Evolutionary conservation across 225 moss, liverwort and hornwort species (phyloP), one percentile per base, ranked within the genome.

Genomic region (Marchantia paleacea): DNA sequence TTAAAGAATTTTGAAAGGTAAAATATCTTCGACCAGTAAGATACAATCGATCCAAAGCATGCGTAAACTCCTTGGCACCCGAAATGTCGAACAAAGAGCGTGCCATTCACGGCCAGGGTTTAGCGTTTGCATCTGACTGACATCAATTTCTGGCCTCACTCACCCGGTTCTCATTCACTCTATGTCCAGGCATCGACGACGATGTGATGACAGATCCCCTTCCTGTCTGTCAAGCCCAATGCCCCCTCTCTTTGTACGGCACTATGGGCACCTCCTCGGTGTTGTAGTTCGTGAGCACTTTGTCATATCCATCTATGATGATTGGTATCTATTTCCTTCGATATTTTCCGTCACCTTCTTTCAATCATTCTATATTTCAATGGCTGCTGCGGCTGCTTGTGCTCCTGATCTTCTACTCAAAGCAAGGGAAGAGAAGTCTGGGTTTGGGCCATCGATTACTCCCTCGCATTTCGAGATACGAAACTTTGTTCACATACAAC

Each of bases 81-180:
- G 48, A 22, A 72, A 50, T 72, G 72, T 72, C 72, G 48, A 51
- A 72, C 51, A 6, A 72, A 50, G 52, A 16, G 20, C 48, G 72
- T 72, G 22, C 70, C 70, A 49, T 70, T 73, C 73, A 13, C 73
- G 10, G 74, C 55, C 74, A 74, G 74, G 74, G 74, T 74, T 74
- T 74, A 74, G 55, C 74, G 74, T 28, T 74, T 74, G 28, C 55
- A 53, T 74, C 74, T 55, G 74, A 25, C 54, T 55, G 53, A 55
- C 54, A 74, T 74, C 74, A 55, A 74, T 74, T 28, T 74, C 74
- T 29, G 55, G 9, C 24, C 55, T 74, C 74, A 53, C 74, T 11
- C 9, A 25, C 7, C 74, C 74, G 29, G 54, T 74, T 74, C 28
- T 54, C 74, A 51, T 72, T 72, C 74, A 74, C 55, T 74, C 74